Evolutionary conservation across 352 stramenopile genomes (phyloP), one percentile per base, ranked within the genome.

Genomic region (Globisporangium splendens): DNA sequence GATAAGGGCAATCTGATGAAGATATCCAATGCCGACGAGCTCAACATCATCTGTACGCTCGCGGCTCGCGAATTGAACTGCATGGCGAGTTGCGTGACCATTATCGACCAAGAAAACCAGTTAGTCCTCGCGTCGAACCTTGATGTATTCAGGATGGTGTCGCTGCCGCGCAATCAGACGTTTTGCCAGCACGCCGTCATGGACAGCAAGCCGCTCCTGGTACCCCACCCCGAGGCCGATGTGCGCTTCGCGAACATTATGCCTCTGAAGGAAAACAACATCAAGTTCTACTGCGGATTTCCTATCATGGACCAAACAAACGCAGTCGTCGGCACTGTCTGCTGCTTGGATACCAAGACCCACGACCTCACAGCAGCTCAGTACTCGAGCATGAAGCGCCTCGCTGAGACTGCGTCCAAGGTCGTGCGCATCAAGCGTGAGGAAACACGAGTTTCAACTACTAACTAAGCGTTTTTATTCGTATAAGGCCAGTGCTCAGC

Each of bases 31-130:
- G 79, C 76, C 41, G 68, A 83, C 5, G 75, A 88, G 56, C 72
- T 90, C 13, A 73, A 79, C 31, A 61, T 85, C 35, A 77, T 90
- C 55, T 90, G 80, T 55, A 61, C 73, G n/a, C 65, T 90, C 14
- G 59, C 79, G 8, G 77, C 76, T 17, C 59, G 66, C 5, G 77
- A 88, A 64, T 72, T 90, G 57, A 65, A 73, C 33, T 88, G 77
- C 58, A 73, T 76, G 3, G 72, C 66, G 3, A 77, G 70, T 10
- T 43, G 83, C 20, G 67, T 90, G 54, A 90, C 76, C 38, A 74
- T 90, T 18, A 69, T 89, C 8, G 79, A 62, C n/a, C n/a, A n/a
- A 18, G 51, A 83, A 46, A 52, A 84, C 11, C 70, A 82, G 54
- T 68, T 72, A 41, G 42, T 88, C 41, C 63, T 68, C 22, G 69